Base-by-base conservation (phyloP, 225 moss, liverwort and hornwort genomes). In the Polytrichum formosum region DNA sequence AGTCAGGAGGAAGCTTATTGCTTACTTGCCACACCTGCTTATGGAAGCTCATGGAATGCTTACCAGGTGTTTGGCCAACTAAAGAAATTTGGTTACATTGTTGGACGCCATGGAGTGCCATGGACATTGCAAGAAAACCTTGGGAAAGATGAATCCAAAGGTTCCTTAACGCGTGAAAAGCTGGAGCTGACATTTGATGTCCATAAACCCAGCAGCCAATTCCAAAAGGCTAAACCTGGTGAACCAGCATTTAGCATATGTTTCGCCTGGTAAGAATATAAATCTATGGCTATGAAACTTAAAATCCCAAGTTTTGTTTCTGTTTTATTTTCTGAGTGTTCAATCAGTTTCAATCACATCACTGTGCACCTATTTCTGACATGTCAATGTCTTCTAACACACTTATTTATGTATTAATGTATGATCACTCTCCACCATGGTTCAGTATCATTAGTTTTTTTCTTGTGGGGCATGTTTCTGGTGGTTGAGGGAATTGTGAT, bases 1-100 rank as follows among this genome's bases (percentile, higher is more conserved):
- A 23, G 66, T 1, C 30, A 29, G 8, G 68, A 71, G 8, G 72
- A 79, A 21, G 59, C 79, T 0, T 82, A 82, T 54, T 65, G 69
- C 28, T 54, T 88, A 4, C 66, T 88, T 26, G 54, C 73, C 16
- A 35, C 25, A 7, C 66, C 71, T 9, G 20, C 64, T 17, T 21
- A 62, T 64, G 81, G 84, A 20, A 84, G 84, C 65, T 81, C 88
- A 4, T 88, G 88, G 88, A 64, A 76, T 28, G 74, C 75, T 2
- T 88, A 82, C 72, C 88, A 82, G 58, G 72, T 78, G 70, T 88
- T 76, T 73, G 74, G 74, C 69, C 77, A 84, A 65, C 71, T 88
- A 73, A 88, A 82, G 75, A 73, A 76, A 65, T 71, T 88, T 25
- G 84, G 88, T 20, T 88, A 88, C 60, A 79, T 88, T 55, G 82